Percentiles rank a stretch among this genome's conserved stretches.
Evolutionary conservation across 2,329 filamentous ascomycete genomes (phyloP).

Genomic region (Juglanconis oblonga): DNA sequence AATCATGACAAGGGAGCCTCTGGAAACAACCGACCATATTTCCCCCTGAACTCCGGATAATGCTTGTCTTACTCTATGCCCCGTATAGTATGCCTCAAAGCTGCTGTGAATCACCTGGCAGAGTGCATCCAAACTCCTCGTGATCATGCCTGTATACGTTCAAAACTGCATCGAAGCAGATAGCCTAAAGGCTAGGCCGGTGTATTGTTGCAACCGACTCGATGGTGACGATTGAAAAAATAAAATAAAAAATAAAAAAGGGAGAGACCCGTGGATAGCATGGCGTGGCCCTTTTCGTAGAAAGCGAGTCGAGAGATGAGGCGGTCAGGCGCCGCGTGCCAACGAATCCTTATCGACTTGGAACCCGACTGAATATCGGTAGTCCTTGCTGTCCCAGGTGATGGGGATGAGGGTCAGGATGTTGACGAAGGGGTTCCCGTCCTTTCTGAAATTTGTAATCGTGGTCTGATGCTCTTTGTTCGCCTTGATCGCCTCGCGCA

Average conservation of each 20-base stretch:
- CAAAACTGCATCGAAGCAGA: background rate
- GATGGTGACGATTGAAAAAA: background rate
- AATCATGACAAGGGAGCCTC: background rate
- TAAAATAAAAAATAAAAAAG: background rate
- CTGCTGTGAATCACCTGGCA: background rate
- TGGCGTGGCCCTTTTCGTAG: background rate
- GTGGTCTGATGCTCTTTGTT: constrained; percentile 46
- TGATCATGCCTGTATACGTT: background rate
- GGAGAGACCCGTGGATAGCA: too few species aligned
- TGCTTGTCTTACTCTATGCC: background rate
- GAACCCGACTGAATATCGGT: constrained; percentile 77
- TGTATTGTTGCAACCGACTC: background rate
- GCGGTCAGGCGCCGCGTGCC: background rate
- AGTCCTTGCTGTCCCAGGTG: constrained; percentile 59
- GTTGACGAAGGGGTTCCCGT: constrained; percentile 78
- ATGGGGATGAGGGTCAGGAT: constrained; percentile 83
- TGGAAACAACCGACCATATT: background rate
- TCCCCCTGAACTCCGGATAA: background rate
- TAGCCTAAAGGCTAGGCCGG: background rate
- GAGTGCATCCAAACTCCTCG: background rate
- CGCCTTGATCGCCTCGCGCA: constrained; percentile 44
- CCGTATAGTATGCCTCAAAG: constrained; percentile 5
- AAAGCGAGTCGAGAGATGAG: background rate
- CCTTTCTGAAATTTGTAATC: constrained; percentile 78
- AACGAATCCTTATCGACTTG: constrained; percentile 52